Conservation (phyloP, 768 basidiomycete genomes). For the Pleurotus citrinopileatus region DNA sequence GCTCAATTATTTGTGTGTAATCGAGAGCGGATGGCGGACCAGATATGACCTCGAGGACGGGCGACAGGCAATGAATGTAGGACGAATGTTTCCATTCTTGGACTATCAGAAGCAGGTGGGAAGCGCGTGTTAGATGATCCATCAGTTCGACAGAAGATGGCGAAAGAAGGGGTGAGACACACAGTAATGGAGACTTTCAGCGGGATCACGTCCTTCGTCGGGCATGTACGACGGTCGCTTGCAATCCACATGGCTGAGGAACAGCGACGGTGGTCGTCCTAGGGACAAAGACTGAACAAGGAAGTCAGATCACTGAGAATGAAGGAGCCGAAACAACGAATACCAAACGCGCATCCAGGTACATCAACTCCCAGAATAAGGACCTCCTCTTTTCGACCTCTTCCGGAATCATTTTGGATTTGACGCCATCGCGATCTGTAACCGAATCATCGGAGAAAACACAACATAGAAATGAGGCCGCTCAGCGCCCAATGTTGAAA, state of each 20-base stretch:
- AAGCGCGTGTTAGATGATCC: conserved; percentile 5
- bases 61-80: conserved; percentile 55
- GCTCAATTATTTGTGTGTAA: conserved; percentile 47
- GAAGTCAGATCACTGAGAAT: conserved; percentile 16
- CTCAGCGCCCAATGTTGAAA: conserved; percentile 14
- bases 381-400: conserved; percentile 67
- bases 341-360: conserved; percentile 61
- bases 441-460: conserved; percentile 9
- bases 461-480: conserved; percentile 11
- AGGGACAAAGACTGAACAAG: conserved; percentile 51
- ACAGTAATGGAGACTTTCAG: conserved; percentile 42
- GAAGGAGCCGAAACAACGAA: conserved; percentile 22
- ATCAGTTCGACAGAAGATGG: neutral
- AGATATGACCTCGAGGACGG: conserved; percentile 57
- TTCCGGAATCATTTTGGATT: conserved; percentile 66
- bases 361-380: conserved; percentile 69
- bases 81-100: conserved; percentile 73
- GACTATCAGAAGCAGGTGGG: conserved; percentile 33
- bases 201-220: conserved; percentile 33
- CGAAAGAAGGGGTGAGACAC: conserved; percentile 18
- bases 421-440: conserved; percentile 61
- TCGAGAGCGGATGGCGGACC: conserved; percentile 42
- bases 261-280: conserved; percentile 66
- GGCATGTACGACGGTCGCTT: conserved; percentile 42
- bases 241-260: conserved; percentile 60